A percentile compares a stretch with the other conserved stretches of the same genome.
Evolutionary conservation across 306 rosid genomes (phyloP).

Genomic region (Gynostemma pentaphyllum): DNA sequence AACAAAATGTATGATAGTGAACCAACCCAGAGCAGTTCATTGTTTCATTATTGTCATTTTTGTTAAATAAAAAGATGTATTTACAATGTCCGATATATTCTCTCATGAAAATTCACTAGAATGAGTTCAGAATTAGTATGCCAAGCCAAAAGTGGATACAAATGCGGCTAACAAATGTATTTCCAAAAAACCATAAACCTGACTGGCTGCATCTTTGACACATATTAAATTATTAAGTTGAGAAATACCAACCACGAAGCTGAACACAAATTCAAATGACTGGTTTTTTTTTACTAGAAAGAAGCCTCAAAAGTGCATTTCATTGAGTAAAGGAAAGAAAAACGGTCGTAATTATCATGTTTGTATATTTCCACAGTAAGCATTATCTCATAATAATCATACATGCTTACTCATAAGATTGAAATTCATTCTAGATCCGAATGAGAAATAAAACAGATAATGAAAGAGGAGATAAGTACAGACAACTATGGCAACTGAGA

Average conservation of each 20-base stretch:
- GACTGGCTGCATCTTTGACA: not conserved
- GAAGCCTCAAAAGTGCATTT: too few relatives aligned
- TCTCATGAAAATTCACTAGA: not conserved
- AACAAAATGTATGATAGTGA: not conserved
- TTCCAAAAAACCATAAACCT: not conserved
- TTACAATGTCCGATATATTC: not conserved
- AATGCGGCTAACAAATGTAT: not conserved
- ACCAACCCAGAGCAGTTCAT: not conserved
- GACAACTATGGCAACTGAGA: conserved; percentile 95
- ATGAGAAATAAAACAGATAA: not conserved
- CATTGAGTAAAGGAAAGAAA: too few relatives aligned
- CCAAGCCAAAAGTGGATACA: not conserved
- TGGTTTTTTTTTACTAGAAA: too few relatives aligned
- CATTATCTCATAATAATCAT: not conserved
- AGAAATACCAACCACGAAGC: not conserved
- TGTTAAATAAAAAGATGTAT: not conserved
- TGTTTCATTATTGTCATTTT: not conserved
- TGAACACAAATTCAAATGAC: not conserved
- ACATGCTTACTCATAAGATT: not conserved
- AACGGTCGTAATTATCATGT: too few relatives aligned
- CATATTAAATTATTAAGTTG: not conserved
- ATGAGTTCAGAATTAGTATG: not conserved
- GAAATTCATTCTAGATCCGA: not conserved
- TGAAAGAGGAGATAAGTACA: conserved; percentile 45
- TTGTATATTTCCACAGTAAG: not conserved